These are phyloP conservation scores for Malassezia dermatis DNA, from an alignment of 1,284 basidiomycete species.

Conservation along the genomic window DNA sequence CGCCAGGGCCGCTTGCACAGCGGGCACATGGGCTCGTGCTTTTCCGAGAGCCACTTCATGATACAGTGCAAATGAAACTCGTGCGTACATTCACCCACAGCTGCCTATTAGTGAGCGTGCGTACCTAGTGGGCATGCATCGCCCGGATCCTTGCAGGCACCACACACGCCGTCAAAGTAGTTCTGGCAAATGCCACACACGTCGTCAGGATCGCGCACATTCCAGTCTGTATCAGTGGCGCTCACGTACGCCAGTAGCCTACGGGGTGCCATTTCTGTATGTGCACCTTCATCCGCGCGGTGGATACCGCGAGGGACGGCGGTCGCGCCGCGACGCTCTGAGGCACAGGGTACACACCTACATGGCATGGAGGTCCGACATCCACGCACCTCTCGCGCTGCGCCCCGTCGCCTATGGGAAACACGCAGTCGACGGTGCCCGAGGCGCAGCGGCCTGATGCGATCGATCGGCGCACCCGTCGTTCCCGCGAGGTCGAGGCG, in stretches of 20 bases:
- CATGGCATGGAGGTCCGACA: neutral
- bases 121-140: constrained; percentile 21
- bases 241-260: constrained; percentile 41
- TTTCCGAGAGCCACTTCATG: constrained; percentile 42
- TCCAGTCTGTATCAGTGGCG: constrained; percentile 29
- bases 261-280: constrained; percentile 41
- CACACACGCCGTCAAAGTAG: constrained; percentile 46
- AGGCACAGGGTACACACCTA: neutral
- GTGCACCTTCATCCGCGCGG: constrained; percentile 39
- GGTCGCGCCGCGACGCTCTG: neutral
- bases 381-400: neutral
- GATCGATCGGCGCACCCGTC: neutral
- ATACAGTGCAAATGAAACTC: constrained; percentile 47
- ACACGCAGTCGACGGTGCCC: constrained; percentile 7
- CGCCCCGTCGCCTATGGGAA: constrained; percentile 5
- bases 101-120: constrained; percentile 16
- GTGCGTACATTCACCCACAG: constrained; percentile 45
- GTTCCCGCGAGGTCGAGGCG: neutral
- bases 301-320: neutral
- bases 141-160: constrained; percentile 41
- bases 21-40: constrained; percentile 18
- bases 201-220: constrained; percentile 44
- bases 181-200: constrained; percentile 48
- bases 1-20: constrained; percentile 19
- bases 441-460: neutral